These are phyloP conservation scores for Xylariaceae sp. DNA, from an alignment of 2,329 filamentous ascomycete genomes.

Conservation along the genomic window DNA sequence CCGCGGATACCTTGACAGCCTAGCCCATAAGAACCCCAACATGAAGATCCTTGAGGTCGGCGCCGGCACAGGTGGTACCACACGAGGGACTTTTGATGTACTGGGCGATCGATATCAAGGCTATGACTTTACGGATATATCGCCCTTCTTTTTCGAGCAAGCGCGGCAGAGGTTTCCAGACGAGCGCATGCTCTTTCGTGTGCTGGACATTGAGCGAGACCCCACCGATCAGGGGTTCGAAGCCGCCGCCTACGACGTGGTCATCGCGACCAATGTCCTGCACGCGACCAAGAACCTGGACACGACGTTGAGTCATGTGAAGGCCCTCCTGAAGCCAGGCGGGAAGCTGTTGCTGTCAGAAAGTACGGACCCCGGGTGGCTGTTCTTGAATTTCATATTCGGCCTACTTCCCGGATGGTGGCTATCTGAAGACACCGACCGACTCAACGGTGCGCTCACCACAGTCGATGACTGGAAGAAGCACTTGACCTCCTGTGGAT, in stretches of 20 bases:
- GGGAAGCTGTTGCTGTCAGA: slow-evolving; percentile 14
- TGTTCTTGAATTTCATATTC: slow-evolving; percentile 19
- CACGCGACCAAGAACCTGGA: slow-evolving; percentile 16
- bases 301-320: slow-evolving; percentile 13
- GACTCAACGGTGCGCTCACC: slow-evolving; percentile 20
- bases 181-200: slow-evolving; percentile 23
- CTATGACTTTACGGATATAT: slow-evolving; percentile 25
- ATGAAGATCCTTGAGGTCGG: slow-evolving; percentile 22
- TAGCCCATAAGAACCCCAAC: slow-evolving; percentile 9
- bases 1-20: slow-evolving; percentile 12
- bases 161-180: slow-evolving; percentile 20
- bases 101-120: slow-evolving; percentile 15
- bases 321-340: slow-evolving; percentile 17
- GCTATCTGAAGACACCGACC: slow-evolving; percentile 25
- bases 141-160: slow-evolving; percentile 22
- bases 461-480: slow-evolving; percentile 16
- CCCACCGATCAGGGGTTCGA: slow-evolving; percentile 28
- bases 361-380: slow-evolving; percentile 8
- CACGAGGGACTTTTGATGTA: slow-evolving; percentile 18
- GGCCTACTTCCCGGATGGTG: slow-evolving; percentile 35
- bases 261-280: slow-evolving; percentile 25
- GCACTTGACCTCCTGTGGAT: slow-evolving; percentile 10
- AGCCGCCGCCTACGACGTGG: slow-evolving; percentile 22
- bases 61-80: slow-evolving; percentile 23
- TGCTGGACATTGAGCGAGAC: slow-evolving; percentile 25